Evolutionary conservation across 345 rosid species (phyloP).

Genomic region (Corchorus olitorius): DNA sequence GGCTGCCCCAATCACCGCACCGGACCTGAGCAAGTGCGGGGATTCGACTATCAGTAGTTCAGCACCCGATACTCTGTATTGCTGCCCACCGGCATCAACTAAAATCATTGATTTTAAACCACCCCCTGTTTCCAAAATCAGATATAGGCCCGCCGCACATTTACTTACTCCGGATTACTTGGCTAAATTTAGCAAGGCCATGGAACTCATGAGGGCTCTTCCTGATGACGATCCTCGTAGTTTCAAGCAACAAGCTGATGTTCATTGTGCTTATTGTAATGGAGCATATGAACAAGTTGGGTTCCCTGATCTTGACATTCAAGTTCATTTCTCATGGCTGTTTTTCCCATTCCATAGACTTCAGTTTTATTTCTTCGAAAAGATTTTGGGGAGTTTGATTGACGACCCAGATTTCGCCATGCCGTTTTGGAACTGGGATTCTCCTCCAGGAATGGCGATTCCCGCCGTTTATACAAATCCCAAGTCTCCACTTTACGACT

Average conservation of each 20-base stretch:
- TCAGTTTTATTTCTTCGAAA: conserved; percentile 55
- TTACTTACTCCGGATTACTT: conserved; percentile 32
- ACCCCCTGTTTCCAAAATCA: conserved; percentile 21
- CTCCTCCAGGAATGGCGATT: conserved; percentile 53
- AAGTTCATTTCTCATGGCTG: conserved; percentile 57
- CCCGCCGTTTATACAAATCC: conserved; percentile 42
- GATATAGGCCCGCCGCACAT: conserved; percentile 54
- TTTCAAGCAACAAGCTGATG: conserved; percentile 51
- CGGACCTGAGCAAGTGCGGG: conserved; percentile 24
- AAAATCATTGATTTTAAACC: conserved; percentile 44
- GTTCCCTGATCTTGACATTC: conserved; percentile 37
- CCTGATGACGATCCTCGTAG: conserved; percentile 57
- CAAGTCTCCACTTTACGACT: conserved; percentile 15
- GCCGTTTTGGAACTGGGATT: conserved; percentile 69
- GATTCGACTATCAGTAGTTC: too few relatives aligned
- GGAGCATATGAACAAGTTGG: conserved; percentile 50
- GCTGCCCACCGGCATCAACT: conserved; percentile 53
- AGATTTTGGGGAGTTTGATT: conserved; percentile 51
- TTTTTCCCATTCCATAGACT: conserved; percentile 61
- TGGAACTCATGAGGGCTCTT: conserved; percentile 51
- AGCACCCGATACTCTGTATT: conserved; percentile 18
- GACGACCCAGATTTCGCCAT: conserved; percentile 44
- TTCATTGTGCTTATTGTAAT: conserved; percentile 64
- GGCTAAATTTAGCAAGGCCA: conserved; percentile 45
- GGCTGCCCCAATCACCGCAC: conserved; percentile 43